Evolutionary conservation across 805 yeast genomes (phyloP), one percentile per base, ranked within the genome.

Genomic region (Saturnispora diversa): DNA sequence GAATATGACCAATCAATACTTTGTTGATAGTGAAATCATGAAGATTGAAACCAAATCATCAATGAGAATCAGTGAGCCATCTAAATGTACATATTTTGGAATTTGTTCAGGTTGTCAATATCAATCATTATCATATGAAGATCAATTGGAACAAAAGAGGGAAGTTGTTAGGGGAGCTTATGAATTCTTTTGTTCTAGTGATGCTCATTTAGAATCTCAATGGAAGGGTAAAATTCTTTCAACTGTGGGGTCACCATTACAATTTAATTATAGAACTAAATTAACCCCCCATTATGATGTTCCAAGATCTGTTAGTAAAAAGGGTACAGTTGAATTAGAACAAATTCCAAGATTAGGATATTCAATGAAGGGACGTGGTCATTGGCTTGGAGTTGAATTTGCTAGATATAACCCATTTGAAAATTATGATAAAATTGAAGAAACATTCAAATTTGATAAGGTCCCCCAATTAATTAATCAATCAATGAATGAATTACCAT

Each of bases 21-120:
- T 76, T 58, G 83, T 75, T 37, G 94, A 84, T 53, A 68, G 83
- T 9, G 97, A 90, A 55, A 62, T 88, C 38, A 55, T 84, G 11
- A 12, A 27, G 6, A 33, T 34, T 35, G 42, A 28, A 23, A 17
- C 10, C n/a, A 33, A 28, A 15, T 37, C 39, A 68, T 84, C 45
- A 80, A 83, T 50, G 56, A 65, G 5, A 68, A 83, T 39, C 29
- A 30, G 39, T 20, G 40, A 44, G 13, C 39, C 39, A 29, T 75
- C 81, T 42, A 72, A 72, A 48, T 86, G 95, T 63, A 70, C 74
- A 47, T 92, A 92, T 63, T 92, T 90, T 63, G 95, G 95, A 11
- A 75, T 76, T 47, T 88, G 97, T 59, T 84, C 95, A 1, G 97
- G 97, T 3, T 88, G 97, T 59, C 97, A 92, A 63, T 86, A 78